A percentile compares a stretch with the other conserved stretches of the same genome.
Evolutionary conservation across 2,329 filamentous ascomycete genomes (phyloP).

Genomic region (Didymosphaeria variabile): DNA sequence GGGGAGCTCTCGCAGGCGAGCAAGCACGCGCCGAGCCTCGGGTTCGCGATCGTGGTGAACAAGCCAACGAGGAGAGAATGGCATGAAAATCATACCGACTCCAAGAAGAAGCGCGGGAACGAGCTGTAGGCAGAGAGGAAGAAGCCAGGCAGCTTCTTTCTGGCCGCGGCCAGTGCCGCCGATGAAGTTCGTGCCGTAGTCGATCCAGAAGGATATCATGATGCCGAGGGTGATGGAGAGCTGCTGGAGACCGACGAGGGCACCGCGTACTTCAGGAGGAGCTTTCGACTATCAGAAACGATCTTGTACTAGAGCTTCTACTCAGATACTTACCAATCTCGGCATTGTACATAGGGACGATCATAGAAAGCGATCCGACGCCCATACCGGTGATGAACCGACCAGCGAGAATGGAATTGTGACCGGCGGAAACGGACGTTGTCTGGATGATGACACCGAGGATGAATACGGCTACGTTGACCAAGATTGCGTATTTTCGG

Average conservation of each 20-base stretch:
- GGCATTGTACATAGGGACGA: conserved; percentile 64
- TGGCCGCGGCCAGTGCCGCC: conserved; percentile 66
- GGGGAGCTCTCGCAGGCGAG: conserved; percentile 69
- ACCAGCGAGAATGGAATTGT: conserved; percentile 71
- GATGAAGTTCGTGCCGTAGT: conserved; percentile 63
- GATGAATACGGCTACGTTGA: conserved; percentile 73
- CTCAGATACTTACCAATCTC: conserved; percentile 35
- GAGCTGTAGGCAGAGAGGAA: conserved; percentile 77
- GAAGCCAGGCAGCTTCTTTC: conserved; percentile 75
- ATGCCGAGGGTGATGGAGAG: conserved; percentile 70
- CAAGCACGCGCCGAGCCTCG: conserved; percentile 71
- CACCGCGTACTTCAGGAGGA: conserved; percentile 72
- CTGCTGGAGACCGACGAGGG: conserved; percentile 70
- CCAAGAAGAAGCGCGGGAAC: conserved; percentile 72
- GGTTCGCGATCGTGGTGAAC: conserved; percentile 73
- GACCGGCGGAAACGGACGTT: conserved; percentile 66
- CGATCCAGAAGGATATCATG: conserved; percentile 64
- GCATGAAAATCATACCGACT: conserved; percentile 80
- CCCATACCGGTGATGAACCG: conserved; percentile 78
- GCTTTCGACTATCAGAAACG: conserved; percentile 23
- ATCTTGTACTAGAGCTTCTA: neutral
- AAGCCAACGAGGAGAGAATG: conserved; percentile 80
- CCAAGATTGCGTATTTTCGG: conserved; percentile 73
- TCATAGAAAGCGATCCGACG: conserved; percentile 73
- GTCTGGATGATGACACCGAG: conserved; percentile 75